Evolutionary conservation across 164 flowering plant species (phyloP), one percentile per base, ranked within the genome.

Genomic region (Liriodendron chinense): DNA sequence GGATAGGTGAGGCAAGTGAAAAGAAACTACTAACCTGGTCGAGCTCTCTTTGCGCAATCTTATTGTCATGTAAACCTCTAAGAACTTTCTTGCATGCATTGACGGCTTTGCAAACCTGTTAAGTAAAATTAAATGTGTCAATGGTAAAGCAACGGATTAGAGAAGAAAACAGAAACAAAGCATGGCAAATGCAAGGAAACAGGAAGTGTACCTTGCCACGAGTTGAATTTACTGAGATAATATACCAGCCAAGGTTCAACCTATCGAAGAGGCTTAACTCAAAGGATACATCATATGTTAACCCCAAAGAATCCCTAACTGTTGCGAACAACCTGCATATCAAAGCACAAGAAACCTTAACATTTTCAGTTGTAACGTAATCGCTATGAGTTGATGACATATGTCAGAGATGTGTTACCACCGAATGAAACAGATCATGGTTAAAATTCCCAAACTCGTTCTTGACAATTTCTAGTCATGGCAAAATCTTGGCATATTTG

Each of bases 1-100:
- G 8, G 22, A 43, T 47, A 48, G 69, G 59, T 24, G 22, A 63
- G 23, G 23, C n/a, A n/a, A 9, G 23, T n/a, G 23, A 16, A n/a
- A 22, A 63, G 23, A 63, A 47, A 70, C n/a, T 69, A 85, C 96
- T 83, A 70, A 94, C 99, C 90, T 98, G 87, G 79, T 94, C 99
- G 84, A 96, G 79, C 80, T 96, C 98, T 79, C 97, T 90, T 77
- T 80, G 91, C 47, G 90, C 87, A 79, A 96, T 86, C 85, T 84
- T 87, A 87, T 85, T 92, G 85, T 87, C 86, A 69, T 89, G 88
- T 81, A 96, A 86, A 75, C 98, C 98, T 87, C 99, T 87, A 43
- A 96, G 94, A 75, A 96, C 99, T 77, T 79, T 89, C 83, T 94
- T 96, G 87, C 98, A 96, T 63, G 99, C 99, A 84, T 96, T 97